These are phyloP conservation scores for Trichoderma asperelloides DNA, from an alignment of 495 filamentous ascomycete species.

Conservation along the genomic window DNA sequence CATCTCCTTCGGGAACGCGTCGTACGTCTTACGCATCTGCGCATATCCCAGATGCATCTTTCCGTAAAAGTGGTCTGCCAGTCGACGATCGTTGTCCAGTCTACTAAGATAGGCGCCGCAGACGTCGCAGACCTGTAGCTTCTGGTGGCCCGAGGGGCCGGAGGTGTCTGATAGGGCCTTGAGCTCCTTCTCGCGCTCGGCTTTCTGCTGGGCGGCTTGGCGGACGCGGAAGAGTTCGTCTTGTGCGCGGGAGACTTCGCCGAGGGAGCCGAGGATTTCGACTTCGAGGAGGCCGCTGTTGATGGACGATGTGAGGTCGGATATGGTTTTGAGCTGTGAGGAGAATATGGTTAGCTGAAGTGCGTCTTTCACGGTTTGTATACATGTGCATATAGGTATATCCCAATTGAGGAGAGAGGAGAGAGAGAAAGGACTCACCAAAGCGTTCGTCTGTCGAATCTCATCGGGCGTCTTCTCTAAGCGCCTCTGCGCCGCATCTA, in stretches of 20 bases:
- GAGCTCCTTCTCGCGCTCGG: slow-evolving; percentile 77
- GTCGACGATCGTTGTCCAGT: slow-evolving; percentile 84
- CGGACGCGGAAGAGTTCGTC: slow-evolving; percentile 80
- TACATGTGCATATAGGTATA: neutral
- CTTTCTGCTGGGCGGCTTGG: slow-evolving; percentile 71
- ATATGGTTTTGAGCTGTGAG: slow-evolving; percentile 65
- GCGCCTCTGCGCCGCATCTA: slow-evolving; percentile 79
- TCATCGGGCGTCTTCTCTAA: slow-evolving; percentile 98
- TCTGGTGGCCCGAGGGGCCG: slow-evolving; percentile 90
- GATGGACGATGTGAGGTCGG: slow-evolving; percentile 69
- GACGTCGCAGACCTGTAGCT: slow-evolving; percentile 96
- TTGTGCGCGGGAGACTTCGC: slow-evolving; percentile 68
- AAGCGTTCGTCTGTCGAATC: slow-evolving; percentile 87
- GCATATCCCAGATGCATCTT: slow-evolving; percentile 99
- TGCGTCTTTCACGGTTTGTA: neutral
- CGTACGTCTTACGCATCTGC: slow-evolving; percentile 88
- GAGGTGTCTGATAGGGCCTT: slow-evolving; percentile 87
- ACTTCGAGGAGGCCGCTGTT: slow-evolving; percentile 79
- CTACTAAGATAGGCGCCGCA: slow-evolving; percentile 83
- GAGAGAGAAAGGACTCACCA: slow-evolving; percentile 23
- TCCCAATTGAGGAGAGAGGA: slow-evolving; percentile 24
- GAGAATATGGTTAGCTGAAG: slow-evolving; percentile 18
- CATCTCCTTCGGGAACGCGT: slow-evolving; percentile 76
- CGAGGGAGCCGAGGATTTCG: slow-evolving; percentile 72
- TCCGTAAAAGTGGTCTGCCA: slow-evolving; percentile 97